Conservation (phyloP, 345 rosid genomes). For the Hypericum perforatum region DNA sequence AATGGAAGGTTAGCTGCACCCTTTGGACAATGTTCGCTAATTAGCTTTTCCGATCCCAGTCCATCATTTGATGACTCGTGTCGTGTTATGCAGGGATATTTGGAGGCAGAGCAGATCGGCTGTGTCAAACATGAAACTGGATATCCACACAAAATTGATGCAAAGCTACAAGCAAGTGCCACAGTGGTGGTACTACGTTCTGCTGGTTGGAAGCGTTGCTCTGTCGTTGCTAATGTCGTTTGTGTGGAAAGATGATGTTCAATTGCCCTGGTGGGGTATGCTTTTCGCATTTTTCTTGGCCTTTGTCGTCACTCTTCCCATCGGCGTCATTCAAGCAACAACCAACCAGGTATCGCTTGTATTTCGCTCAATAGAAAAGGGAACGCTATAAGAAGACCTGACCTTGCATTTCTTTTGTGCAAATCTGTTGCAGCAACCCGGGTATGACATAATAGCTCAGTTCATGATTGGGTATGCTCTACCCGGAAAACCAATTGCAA, state of each 20-base stretch:
- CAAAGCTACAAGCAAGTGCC: conserved; percentile 81
- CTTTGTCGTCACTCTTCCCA: conserved; percentile 86
- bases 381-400: neutral
- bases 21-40: neutral
- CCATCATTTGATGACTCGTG: neutral
- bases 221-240: conserved; percentile 68
- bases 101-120: conserved; percentile 73
- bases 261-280: conserved; percentile 96
- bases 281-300: conserved; percentile 84
- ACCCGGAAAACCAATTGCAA: conserved; percentile 94
- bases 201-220: conserved; percentile 47
- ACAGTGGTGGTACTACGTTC: conserved; percentile 74
- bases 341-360: conserved; percentile 66
- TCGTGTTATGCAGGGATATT: conserved; percentile 48
- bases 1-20: conserved; percentile 60
- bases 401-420: neutral
- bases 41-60: conserved; percentile 9
- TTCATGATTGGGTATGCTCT: conserved; percentile 84
- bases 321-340: conserved; percentile 98
- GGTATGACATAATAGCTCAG: conserved; percentile 96
- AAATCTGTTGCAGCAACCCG: conserved; percentile 74
- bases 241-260: conserved; percentile 67
- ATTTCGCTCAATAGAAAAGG: too few species aligned
- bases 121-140: conserved; percentile 57
- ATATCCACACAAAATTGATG: conserved; percentile 76